Evolutionary conservation across 2,329 filamentous ascomycete species (phyloP), one percentile per base, ranked within the genome.

Genomic region (Septoria linicola): DNA sequence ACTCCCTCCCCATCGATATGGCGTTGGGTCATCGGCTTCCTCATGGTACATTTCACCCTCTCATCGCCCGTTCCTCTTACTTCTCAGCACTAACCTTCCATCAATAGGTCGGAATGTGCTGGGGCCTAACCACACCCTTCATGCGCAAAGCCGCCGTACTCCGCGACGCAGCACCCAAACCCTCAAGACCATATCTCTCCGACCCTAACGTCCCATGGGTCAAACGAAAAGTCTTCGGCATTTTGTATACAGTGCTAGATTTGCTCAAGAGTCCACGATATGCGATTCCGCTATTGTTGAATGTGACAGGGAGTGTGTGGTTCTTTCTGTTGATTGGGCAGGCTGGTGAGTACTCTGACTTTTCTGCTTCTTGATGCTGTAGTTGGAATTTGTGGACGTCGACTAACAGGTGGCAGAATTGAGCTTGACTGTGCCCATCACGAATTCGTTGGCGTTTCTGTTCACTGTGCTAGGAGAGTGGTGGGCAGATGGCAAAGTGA

Each of bases 401-500:
- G n/a, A n/a, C n/a, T n/a, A n/a, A n/a, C n/a, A n/a, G n/a, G n/a
- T 5, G 14, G 7, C 61, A 93, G 92, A 97, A 70, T 68, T 97
- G 61, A 96, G 90, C 66, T 76, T 97, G 57, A 96, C 91, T 2
- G 91, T 97, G 1, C 92, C 92, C 1, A 93, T 97, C 57, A 91
- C 92, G 1, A 97, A 97, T 66, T 95, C 90, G 0, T 74, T 95
- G 65, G 92, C 92, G 0, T 97, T 97, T 62, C 72, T 97, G n/a
- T 97, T 96, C 66, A 97, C 92, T 0, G 91, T 96, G 1, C 66
- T 96, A 10, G 92, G 91, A 1, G 92, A 97, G 63, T 97, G 91
- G 90, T 95, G 86, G 77, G 89, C 92, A 1, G 92, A 96, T 64
- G 83, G 83, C 54, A 97, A 96, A 69, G 87, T 91, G 1, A 95